phyloP scores from a whole-genome alignment of 768 basidiomycete genomes.

The Boletellus ananiceps region DNA sequence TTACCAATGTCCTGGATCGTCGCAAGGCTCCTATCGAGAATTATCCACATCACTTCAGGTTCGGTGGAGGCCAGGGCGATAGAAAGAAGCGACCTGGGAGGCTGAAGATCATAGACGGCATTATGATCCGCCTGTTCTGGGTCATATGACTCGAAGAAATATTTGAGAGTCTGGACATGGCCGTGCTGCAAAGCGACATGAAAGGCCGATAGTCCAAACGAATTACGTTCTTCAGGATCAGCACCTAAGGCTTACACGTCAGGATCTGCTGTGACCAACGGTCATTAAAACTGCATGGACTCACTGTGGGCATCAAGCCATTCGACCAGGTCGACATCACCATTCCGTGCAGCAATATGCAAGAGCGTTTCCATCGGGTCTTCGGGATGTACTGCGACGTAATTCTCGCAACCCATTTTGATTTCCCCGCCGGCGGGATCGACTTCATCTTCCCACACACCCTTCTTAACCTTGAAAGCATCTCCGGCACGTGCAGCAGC shows the following conservation, averaged over 20 bases:
- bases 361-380: slow-evolving; percentile 66
- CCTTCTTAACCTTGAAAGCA: slow-evolving; percentile 51
- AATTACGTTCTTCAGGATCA: slow-evolving; percentile 67
- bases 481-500: slow-evolving; percentile 58
- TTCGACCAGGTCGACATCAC: slow-evolving; percentile 52
- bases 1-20: slow-evolving; percentile 44
- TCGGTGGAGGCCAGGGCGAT: slow-evolving; percentile 57
- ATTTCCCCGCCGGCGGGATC: slow-evolving; percentile 72
- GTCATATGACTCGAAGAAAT: slow-evolving; percentile 60
- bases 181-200: slow-evolving; percentile 58
- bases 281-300: slow-evolving; percentile 29
- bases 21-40: slow-evolving; percentile 57
- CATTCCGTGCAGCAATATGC: slow-evolving; percentile 58
- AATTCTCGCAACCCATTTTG: slow-evolving; percentile 49
- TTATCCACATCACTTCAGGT: slow-evolving; percentile 60
- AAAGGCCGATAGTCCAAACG: slow-evolving; percentile 54
- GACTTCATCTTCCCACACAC: slow-evolving; percentile 64
- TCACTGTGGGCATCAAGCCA: slow-evolving; percentile 74
- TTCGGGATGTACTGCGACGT: slow-evolving; percentile 40
- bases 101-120: slow-evolving; percentile 43
- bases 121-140: slow-evolving; percentile 49
- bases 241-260: slow-evolving; percentile 46
- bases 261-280: slow-evolving; percentile 17
- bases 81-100: slow-evolving; percentile 44
- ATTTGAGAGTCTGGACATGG: slow-evolving; percentile 46